Evolutionary conservation across 257 asterid species (phyloP), one percentile per base, ranked within the genome.

Genomic region (Haberlea rhodopensis): DNA sequence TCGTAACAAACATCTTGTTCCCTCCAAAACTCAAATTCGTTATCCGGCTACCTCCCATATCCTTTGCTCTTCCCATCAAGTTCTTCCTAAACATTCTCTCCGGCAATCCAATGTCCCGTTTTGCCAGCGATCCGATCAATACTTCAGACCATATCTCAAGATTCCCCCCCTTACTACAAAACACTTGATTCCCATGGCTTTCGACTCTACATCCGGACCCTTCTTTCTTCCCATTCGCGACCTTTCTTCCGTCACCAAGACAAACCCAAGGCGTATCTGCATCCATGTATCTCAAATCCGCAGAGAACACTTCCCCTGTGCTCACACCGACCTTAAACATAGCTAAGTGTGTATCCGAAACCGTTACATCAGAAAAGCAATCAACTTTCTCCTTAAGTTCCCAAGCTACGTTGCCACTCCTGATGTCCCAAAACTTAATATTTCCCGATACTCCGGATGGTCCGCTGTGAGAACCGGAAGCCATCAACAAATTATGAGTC

Each of bases 391-490:
- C 97, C 71, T 82, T 82, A 0, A 87, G 16, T 61, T 94, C 96
- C 86, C 87, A 81, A 20, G 74, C 96, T 11, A 76, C 82, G 66
- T 75, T 83, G 6, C 95, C 86, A 0, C 95, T 80, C 68, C 97
- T 84, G 31, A 86, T 64, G 71, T 94, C 99, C 95, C 95, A 94
- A 60, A 90, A 88, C 67, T 69, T 85, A 60, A 94, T 84, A 58
- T 83, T 84, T 19, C 99, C 99, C 0, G 59, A 56, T 1, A 94
- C 95, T 49, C 99, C 97, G 10, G 88, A 80, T 3, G 95, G 90
- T 4, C 96, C 97, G 34, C 97, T 79, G 70, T 94, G 99, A 22
- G 96, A 87, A 18, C 99, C 99, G 0, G 95, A 80, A 37, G 97
- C 97, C 97, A 94, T 90, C 71, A 94, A 76, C 81, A 94, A 70